These are phyloP conservation scores for Stagonosporopsis cucurbitacearum DNA, from an alignment of 2,329 filamentous ascomycete species.

Conservation along the genomic window DNA sequence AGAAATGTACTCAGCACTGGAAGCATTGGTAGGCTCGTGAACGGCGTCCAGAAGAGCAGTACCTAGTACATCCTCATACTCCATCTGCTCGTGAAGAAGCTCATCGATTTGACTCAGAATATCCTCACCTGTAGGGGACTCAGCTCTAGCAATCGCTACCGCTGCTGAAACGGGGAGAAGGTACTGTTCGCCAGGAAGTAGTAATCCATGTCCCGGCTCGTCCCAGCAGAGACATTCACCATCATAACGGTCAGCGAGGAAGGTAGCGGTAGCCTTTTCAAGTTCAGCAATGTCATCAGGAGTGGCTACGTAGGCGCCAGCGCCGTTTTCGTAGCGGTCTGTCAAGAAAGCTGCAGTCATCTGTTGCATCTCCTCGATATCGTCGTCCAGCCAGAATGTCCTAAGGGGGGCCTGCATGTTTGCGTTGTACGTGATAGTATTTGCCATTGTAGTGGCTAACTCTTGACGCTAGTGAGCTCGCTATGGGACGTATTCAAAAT, in stretches of 20 bases:
- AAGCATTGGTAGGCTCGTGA: not conserved
- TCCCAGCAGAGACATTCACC: constrained; percentile 11
- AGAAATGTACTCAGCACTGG: not conserved
- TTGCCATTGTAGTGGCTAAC: not conserved
- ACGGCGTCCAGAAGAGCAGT: not conserved
- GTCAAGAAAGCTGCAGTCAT: constrained; percentile 3
- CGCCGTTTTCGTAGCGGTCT: not conserved
- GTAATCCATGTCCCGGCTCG: not conserved
- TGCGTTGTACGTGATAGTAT: not conserved
- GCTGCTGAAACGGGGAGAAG: not conserved
- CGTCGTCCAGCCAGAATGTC: not conserved
- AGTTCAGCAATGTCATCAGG: constrained; percentile 9
- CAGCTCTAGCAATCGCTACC: not conserved
- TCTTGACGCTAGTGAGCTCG: not conserved
- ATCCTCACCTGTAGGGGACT: too few species aligned
- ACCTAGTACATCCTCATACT: not conserved
- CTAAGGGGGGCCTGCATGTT: not conserved
- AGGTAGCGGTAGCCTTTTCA: constrained; percentile 8
- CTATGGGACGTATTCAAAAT: not conserved
- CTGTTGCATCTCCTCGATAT: not conserved
- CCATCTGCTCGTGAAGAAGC: not conserved
- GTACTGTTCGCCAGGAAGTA: constrained; percentile 11
- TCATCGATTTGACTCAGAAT: not conserved
- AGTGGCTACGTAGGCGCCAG: not conserved
- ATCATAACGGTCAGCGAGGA: constrained; percentile 8